Evolutionary conservation across 2,329 filamentous ascomycete species (phyloP).

Genomic region (Colletotrichum sp.): DNA sequence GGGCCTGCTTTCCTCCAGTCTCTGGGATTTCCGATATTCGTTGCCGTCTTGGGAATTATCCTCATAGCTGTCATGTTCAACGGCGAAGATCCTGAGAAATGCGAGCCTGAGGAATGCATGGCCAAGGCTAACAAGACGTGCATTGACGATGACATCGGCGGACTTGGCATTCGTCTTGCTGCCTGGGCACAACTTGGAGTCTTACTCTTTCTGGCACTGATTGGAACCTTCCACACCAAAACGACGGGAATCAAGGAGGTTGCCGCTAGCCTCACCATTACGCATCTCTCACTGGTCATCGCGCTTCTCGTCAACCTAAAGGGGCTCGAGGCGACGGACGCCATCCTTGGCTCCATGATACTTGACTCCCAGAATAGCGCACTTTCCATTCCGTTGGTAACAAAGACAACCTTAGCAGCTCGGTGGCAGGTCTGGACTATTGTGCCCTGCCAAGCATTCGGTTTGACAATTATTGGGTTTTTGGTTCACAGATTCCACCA

Average conservation of each 20-base stretch:
- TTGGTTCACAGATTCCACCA: neutral
- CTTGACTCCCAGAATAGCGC: conserved; percentile 1
- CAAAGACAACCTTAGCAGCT: neutral
- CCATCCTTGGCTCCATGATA: neutral
- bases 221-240: neutral
- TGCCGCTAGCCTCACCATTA: neutral
- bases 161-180: neutral
- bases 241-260: neutral
- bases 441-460: neutral
- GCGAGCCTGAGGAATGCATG: too few relatives aligned
- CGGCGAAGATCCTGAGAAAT: neutral
- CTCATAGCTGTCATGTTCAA: neutral
- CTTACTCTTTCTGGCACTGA: neutral
- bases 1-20: neutral
- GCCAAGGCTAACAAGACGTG: too few relatives aligned
- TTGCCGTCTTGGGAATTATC: neutral
- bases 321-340: neutral
- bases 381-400: neutral
- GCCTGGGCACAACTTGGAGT: neutral
- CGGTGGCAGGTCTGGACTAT: neutral
- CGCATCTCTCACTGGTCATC: neutral
- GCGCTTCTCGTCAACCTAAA: neutral
- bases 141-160: neutral
- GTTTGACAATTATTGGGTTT: neutral
- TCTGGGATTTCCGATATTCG: neutral